These are phyloP conservation scores for Patellaria atrata DNA, from an alignment of 495 filamentous ascomycete species.

Conservation along the genomic window DNA sequence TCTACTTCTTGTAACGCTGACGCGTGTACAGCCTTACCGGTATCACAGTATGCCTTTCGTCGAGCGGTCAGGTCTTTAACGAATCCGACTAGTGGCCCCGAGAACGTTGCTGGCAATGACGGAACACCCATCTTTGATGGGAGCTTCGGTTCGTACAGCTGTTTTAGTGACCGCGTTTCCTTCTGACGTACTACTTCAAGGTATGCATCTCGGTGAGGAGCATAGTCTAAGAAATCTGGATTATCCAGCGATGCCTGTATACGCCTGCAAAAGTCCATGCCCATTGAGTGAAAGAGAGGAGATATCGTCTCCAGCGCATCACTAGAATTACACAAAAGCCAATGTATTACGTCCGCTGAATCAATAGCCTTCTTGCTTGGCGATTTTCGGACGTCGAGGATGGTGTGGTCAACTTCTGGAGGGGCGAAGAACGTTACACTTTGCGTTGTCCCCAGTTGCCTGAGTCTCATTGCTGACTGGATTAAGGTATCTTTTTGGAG, in stretches of 20 bases:
- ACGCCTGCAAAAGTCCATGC: conserved; percentile 38
- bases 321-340: conserved; percentile 50
- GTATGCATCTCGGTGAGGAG: conserved; percentile 24
- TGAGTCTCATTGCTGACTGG: conserved; percentile 33
- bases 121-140: conserved; percentile 1
- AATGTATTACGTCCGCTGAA: conserved; percentile 40
- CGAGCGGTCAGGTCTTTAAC: conserved; percentile 21
- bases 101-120: too few species aligned
- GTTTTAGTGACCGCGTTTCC: conserved; percentile 33
- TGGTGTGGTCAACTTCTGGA: conserved; percentile 33
- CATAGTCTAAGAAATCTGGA: conserved; percentile 22
- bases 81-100: conserved; percentile 15
- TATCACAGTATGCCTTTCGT: conserved; percentile 19
- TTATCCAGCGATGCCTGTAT: conserved; percentile 22
- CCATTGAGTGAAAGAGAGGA: conserved; percentile 42
- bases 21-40: conserved; percentile 23
- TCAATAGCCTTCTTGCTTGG: conserved; percentile 18
- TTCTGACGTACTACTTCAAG: conserved; percentile 27
- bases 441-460: conserved; percentile 12
- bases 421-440: conserved; percentile 29
- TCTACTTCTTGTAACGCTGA: conserved; percentile 40
- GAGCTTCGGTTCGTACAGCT: conserved; percentile 30
- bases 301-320: conserved; percentile 38
- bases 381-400: conserved; percentile 17
- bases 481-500: conserved; percentile 55